Conservation (phyloP, 352 stramenopile genomes). For the Pythium guiyangense region DNA sequence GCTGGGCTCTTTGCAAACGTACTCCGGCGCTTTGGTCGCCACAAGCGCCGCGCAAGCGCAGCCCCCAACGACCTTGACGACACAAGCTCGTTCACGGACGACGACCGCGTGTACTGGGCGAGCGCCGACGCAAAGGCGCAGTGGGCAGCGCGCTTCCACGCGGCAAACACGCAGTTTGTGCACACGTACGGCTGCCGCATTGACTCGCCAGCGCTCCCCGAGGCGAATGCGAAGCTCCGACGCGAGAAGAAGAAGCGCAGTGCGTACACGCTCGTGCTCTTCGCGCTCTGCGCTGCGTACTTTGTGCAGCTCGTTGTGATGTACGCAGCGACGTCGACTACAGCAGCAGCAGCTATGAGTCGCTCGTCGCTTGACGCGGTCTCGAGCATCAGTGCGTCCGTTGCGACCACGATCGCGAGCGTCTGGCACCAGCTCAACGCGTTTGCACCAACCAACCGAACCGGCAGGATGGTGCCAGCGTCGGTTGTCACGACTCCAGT, state of each 20-base stretch:
- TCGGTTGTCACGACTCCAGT: no score
- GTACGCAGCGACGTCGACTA: neutral
- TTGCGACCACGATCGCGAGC: neutral
- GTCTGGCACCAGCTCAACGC: no score
- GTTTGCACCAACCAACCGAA: no score
- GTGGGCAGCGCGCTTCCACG: constrained; percentile 21
- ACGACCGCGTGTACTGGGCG: constrained; percentile 14
- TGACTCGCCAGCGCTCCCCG: constrained; percentile 18
- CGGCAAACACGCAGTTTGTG: constrained; percentile 16
- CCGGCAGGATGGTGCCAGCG: no score
- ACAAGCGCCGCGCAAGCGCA: neutral
- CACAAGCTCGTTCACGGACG: neutral
- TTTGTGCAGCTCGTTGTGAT: constrained; percentile 18
- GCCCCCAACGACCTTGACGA: no score
- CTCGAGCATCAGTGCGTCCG: constrained; percentile 1
- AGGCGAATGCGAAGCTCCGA: constrained; percentile 17
- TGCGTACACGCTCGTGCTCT: constrained; percentile 19
- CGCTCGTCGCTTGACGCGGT: neutral
- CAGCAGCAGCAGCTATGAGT: neutral
- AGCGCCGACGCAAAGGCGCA: constrained; percentile 20
- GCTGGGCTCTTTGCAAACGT: constrained; percentile 13
- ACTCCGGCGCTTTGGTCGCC: neutral
- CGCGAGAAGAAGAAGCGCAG: constrained; percentile 19
- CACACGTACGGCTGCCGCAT: constrained; percentile 27
- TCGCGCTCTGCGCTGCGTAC: constrained; percentile 21